Evolutionary conservation across 129 eudicot genomes (phyloP).

Genomic region (Ambrosia trifida): DNA sequence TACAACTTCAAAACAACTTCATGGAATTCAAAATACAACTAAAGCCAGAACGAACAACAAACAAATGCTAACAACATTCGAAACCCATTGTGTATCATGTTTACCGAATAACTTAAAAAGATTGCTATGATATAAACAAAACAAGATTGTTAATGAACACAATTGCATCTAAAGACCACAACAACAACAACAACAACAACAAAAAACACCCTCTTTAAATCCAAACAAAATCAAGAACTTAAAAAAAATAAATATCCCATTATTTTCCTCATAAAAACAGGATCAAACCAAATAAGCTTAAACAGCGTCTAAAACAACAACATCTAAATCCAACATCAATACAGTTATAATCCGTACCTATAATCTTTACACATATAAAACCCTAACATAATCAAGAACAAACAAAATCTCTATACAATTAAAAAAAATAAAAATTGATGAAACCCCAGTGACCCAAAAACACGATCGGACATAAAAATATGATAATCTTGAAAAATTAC

Average conservation of each 20-base stretch:
- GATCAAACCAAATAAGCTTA: conserved; percentile 13
- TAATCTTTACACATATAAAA: background rate
- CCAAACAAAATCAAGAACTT: background rate
- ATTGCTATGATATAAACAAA: conserved; percentile 7
- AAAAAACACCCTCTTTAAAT: background rate
- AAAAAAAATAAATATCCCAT: background rate
- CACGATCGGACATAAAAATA: conserved; percentile 1
- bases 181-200: background rate
- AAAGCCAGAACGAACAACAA: conserved; percentile 1
- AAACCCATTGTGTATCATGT: background rate
- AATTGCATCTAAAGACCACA: conserved; percentile 10
- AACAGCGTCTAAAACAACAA: background rate
- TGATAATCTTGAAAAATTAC: background rate
- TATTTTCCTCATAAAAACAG: conserved; percentile 1
- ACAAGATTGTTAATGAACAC: background rate
- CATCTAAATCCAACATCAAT: conserved; percentile 6
- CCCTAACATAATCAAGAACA: conserved; percentile 9
- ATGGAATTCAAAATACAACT: background rate
- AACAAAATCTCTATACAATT: background rate
- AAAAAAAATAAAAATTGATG: conserved; percentile 9
- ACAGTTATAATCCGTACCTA: background rate
- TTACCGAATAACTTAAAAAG: background rate
- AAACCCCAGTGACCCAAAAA: conserved; percentile 26
- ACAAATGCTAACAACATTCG: conserved; percentile 12
- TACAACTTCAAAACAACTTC: background rate